A percentile compares a stretch with the other conserved stretches of the same genome.
Conservation (phyloP, 192 early-diverging fungal species). For the Podila epicladia region DNA sequence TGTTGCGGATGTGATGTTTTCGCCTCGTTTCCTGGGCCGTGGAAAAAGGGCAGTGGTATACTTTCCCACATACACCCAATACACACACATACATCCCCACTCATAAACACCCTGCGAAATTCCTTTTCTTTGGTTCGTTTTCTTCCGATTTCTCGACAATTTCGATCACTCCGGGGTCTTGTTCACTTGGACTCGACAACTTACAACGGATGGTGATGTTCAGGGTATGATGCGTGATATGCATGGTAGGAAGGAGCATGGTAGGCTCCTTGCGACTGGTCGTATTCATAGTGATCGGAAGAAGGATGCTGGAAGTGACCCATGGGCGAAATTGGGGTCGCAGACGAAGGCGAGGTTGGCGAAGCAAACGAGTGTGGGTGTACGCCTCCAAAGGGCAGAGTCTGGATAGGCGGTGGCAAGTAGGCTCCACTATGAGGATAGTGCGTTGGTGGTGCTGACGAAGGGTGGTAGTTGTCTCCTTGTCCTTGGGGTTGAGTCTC, state of each 20-base stretch:
- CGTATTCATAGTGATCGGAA: constrained; percentile 1
- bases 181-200: not conserved
- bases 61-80: no score
- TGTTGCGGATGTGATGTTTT: no score
- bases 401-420: constrained; percentile 29
- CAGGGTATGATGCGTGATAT: not conserved
- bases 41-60: no score
- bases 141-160: not conserved
- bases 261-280: not conserved
- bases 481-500: not conserved
- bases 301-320: not conserved
- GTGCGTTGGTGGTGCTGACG: constrained; percentile 21
- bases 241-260: not conserved
- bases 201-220: not conserved
- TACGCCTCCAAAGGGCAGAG: constrained; percentile 3
- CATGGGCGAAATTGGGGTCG: not conserved
- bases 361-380: constrained; percentile 2
- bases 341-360: not conserved
- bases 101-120: no score
- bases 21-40: no score
- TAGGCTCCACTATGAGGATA: constrained; percentile 20
- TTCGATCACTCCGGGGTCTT: not conserved
- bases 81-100: no score
- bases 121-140: not conserved
- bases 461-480: constrained; percentile 1